A percentile compares a stretch with the other conserved stretches of the same genome.
These are phyloP conservation scores for Gilbertella persicaria DNA, from an alignment of 371 early-diverging fungal species.

Conservation along the genomic window DNA sequence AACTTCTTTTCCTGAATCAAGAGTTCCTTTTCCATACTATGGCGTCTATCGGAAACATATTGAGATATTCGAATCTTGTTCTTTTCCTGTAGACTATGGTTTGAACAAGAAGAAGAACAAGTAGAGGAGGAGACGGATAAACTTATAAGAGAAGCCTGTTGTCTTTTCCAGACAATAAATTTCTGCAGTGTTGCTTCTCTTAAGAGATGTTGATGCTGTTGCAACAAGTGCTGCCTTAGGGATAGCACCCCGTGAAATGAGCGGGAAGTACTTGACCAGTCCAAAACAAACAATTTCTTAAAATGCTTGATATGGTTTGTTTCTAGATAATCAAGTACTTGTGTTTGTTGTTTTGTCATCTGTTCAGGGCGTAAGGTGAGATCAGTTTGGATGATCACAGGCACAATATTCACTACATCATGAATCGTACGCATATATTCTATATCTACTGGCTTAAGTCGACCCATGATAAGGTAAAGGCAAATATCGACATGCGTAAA, in stretches of 20 bases:
- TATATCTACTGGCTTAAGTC: slow-evolving; percentile 71
- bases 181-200: slow-evolving; percentile 9
- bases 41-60: slow-evolving; percentile 21
- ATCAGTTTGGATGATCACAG: slow-evolving; percentile 69
- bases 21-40: slow-evolving; percentile 26
- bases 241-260: slow-evolving; percentile 16
- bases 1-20: slow-evolving; percentile 22
- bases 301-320: slow-evolving; percentile 13
- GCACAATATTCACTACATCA: slow-evolving; percentile 61
- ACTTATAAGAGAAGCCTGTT: neutral
- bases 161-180: slow-evolving; percentile 17
- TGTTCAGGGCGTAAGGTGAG: slow-evolving; percentile 12
- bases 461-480: slow-evolving; percentile 66
- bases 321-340: slow-evolving; percentile 6
- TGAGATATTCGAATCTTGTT: slow-evolving; percentile 16
- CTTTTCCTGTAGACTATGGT: slow-evolving; percentile 5
- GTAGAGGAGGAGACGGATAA: neutral
- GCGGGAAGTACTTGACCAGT: slow-evolving; percentile 13
- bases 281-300: slow-evolving; percentile 14
- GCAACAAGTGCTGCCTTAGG: slow-evolving; percentile 15
- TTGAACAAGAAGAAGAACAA: neutral
- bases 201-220: slow-evolving; percentile 5
- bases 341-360: slow-evolving; percentile 9
- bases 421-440: slow-evolving; percentile 70
- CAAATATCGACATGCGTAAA: slow-evolving; percentile 73